These are phyloP conservation scores for Schwanniomyces vanrijiae DNA, from an alignment of 805 yeast genomes.

Conservation along the genomic window DNA sequence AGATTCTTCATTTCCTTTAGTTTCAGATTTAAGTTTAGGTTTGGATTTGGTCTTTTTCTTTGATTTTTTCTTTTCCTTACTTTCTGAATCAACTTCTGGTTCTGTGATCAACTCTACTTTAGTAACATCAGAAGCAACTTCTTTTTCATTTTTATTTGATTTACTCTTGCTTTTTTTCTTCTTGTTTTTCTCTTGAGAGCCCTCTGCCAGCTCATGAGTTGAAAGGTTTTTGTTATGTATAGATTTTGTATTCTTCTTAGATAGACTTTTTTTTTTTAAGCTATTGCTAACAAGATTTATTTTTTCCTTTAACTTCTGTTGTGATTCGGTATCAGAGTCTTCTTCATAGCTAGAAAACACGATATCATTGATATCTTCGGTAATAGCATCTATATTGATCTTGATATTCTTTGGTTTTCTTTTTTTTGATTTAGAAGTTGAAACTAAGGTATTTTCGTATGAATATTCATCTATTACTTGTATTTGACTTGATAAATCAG, in stretches of 20 bases:
- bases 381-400: slow-evolving; percentile 22
- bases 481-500: not conserved
- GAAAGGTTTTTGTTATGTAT: not conserved
- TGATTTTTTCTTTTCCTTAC: not conserved
- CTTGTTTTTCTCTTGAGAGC: slow-evolving; percentile 3
- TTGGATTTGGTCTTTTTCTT: not conserved
- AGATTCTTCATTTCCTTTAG: too few species aligned
- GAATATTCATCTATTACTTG: not conserved
- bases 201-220: not conserved
- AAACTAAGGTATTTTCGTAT: not conserved
- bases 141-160: not conserved
- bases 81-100: not conserved
- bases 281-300: not conserved
- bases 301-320: not conserved
- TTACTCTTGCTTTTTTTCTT: slow-evolving; percentile 3
- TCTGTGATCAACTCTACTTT: too few species aligned
- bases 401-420: slow-evolving; percentile 5
- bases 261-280: not conserved
- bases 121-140: too few species aligned
- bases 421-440: not conserved
- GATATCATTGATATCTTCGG: slow-evolving; percentile 26
- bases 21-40: too few species aligned
- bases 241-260: not conserved
- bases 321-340: slow-evolving; percentile 1
- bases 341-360: slow-evolving; percentile 28